Percentiles rank a stretch among this genome's conserved stretches.
Conservation (phyloP, 2,329 filamentous ascomycete genomes). For the Aspergillus amoenus region DNA sequence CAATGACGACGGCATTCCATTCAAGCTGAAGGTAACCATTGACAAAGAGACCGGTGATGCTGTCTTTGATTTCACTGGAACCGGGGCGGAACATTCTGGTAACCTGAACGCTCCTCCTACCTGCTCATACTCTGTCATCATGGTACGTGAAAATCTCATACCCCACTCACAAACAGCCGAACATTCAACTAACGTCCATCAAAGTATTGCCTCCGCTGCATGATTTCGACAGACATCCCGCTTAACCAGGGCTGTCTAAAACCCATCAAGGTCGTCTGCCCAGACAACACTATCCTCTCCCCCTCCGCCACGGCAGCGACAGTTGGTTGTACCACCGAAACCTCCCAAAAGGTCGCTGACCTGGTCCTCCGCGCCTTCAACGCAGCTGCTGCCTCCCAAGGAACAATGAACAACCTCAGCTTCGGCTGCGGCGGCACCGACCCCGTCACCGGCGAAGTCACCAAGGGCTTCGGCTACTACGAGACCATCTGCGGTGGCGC, state of each 20-base stretch:
- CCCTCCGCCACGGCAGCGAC: constrained; percentile 76
- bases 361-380: constrained; percentile 78
- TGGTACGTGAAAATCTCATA: constrained; percentile 33
- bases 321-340: constrained; percentile 79
- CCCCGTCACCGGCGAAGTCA: constrained; percentile 53
- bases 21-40: constrained; percentile 72
- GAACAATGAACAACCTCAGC: constrained; percentile 80
- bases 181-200: constrained; percentile 7
- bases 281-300: constrained; percentile 68
- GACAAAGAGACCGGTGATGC: constrained; percentile 72
- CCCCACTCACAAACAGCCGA: background rate
- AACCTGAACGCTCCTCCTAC: constrained; percentile 81
- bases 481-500: constrained; percentile 82
- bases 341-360: constrained; percentile 76
- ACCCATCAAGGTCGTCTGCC: constrained; percentile 71
- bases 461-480: constrained; percentile 80
- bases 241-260: constrained; percentile 82
- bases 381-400: constrained; percentile 75
- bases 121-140: constrained; percentile 79
- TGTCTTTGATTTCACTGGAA: constrained; percentile 75
- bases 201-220: constrained; percentile 73
- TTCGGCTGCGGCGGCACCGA: constrained; percentile 76
- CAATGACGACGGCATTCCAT: constrained; percentile 84
- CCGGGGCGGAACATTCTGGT: constrained; percentile 74
- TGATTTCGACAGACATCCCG: constrained; percentile 79